phyloP scores from a whole-genome alignment of 495 filamentous ascomycete genomes.

The Xylaria intraflava region DNA sequence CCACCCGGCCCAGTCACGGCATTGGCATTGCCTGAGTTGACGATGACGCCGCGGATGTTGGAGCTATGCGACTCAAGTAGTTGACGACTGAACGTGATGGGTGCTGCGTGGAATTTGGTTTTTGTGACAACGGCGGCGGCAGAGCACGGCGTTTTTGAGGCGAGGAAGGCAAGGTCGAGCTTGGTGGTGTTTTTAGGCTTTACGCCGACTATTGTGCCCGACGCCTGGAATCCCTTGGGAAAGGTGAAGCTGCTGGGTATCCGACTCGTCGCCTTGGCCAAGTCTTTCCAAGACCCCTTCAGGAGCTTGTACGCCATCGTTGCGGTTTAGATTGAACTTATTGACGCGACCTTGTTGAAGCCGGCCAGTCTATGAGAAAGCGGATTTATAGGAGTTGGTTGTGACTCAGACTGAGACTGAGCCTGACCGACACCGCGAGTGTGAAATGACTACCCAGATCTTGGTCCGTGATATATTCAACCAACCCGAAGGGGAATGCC shows the following conservation, averaged over 20 bases:
- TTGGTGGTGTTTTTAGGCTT: slow-evolving; percentile 85
- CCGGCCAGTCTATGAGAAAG: background rate
- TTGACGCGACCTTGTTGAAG: background rate
- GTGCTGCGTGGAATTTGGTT: slow-evolving; percentile 97
- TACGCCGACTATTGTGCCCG: slow-evolving; percentile 85
- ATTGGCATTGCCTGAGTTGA: slow-evolving; percentile 97
- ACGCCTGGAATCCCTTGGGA: slow-evolving; percentile 82
- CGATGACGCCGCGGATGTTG: slow-evolving; percentile 73
- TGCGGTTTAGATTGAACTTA: background rate
- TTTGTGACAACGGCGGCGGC: slow-evolving; percentile 94
- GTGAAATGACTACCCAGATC: no score
- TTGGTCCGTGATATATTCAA: background rate
- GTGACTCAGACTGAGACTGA: background rate
- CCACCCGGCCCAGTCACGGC: slow-evolving; percentile 92
- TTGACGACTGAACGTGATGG: slow-evolving; percentile 73
- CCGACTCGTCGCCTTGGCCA: slow-evolving; percentile 11
- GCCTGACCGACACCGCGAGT: no score
- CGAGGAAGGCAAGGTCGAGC: slow-evolving; percentile 82
- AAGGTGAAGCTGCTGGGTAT: slow-evolving; percentile 57
- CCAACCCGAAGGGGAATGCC: background rate
- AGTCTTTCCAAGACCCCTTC: slow-evolving; percentile 8
- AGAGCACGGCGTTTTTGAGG: slow-evolving; percentile 82
- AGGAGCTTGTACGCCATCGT: slow-evolving; percentile 7
- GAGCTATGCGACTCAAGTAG: slow-evolving; percentile 61
- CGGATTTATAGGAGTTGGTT: background rate